Evolutionary conservation across 495 filamentous ascomycete genomes (phyloP).

Genomic region (Lindgomyces ingoldianus): DNA sequence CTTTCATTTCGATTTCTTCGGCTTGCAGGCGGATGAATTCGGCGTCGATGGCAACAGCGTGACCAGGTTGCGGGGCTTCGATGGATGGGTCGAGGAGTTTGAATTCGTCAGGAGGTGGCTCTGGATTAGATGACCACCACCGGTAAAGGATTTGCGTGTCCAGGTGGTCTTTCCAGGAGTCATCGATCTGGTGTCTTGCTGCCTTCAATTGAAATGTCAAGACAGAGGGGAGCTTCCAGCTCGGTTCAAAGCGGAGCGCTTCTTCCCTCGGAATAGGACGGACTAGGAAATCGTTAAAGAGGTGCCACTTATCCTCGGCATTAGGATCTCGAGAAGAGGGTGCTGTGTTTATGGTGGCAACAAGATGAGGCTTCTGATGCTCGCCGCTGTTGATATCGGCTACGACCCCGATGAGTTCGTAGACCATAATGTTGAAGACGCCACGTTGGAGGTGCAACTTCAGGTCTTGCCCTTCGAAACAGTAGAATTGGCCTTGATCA

Average conservation of each 20-base stretch:
- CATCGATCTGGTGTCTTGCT: slow-evolving; percentile 72
- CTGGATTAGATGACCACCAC: slow-evolving; percentile 52
- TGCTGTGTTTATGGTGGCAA: slow-evolving; percentile 84
- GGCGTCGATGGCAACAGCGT: slow-evolving; percentile 85
- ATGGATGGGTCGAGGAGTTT: slow-evolving; percentile 58
- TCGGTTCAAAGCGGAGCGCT: slow-evolving; percentile 80
- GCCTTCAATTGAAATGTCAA: slow-evolving; percentile 79
- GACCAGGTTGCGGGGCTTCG: slow-evolving; percentile 69
- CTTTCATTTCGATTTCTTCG: slow-evolving; percentile 89
- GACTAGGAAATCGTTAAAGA: slow-evolving; percentile 98
- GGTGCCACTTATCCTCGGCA: slow-evolving; percentile 72
- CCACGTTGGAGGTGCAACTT: slow-evolving; percentile 65
- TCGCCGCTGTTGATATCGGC: slow-evolving; percentile 82
- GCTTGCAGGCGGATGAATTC: slow-evolving; percentile 92
- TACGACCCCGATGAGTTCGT: slow-evolving; percentile 88
- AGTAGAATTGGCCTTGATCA: slow-evolving; percentile 78
- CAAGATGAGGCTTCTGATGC: slow-evolving; percentile 84
- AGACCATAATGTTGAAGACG: slow-evolving; percentile 72
- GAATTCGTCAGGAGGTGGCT: slow-evolving; percentile 45
- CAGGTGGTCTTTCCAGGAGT: slow-evolving; percentile 78
- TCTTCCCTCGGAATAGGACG: slow-evolving; percentile 74
- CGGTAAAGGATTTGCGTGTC: slow-evolving; percentile 82
- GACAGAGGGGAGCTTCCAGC: slow-evolving; percentile 89
- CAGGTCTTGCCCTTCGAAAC: slow-evolving; percentile 85
- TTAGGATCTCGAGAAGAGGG: slow-evolving; percentile 60